A percentile compares a stretch with the other conserved stretches of the same genome.
phyloP scores from a whole-genome alignment of 2,329 filamentous ascomycete genomes.

The Apiospora pterosperma region DNA sequence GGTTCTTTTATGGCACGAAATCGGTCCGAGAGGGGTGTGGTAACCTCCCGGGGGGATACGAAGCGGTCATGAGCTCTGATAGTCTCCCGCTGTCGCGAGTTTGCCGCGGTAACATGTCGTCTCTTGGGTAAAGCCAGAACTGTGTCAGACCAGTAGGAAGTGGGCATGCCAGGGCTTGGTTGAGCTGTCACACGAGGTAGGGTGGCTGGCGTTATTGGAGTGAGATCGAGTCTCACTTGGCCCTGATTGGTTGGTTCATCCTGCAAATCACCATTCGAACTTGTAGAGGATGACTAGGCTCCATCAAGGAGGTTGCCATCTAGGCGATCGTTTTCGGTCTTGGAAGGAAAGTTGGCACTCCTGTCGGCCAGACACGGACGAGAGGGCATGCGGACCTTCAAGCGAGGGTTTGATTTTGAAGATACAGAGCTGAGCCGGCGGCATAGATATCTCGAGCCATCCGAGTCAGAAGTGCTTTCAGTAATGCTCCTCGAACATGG shows the following conservation, averaged over 20 bases:
- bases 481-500: background rate
- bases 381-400: background rate
- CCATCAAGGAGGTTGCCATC: background rate
- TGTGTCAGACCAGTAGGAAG: conserved; percentile 8
- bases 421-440: background rate
- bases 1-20: conserved; percentile 43
- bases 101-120: background rate
- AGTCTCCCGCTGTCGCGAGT: background rate
- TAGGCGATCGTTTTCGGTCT: background rate
- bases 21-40: conserved; percentile 35
- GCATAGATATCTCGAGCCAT: background rate
- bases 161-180: background rate
- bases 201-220: background rate
- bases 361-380: background rate
- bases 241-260: background rate
- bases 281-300: conserved; percentile 5
- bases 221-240: background rate
- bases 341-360: background rate
- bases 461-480: background rate
- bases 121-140: background rate
- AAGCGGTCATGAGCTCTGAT: conserved; percentile 42
- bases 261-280: background rate
- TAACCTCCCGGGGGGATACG: conserved; percentile 39
- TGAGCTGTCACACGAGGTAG: background rate
- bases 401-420: background rate